A percentile compares a stretch with the other conserved stretches of the same genome.
phyloP scores from a whole-genome alignment of 2,329 filamentous ascomycete species.

The Diaporthe caulivora region DNA sequence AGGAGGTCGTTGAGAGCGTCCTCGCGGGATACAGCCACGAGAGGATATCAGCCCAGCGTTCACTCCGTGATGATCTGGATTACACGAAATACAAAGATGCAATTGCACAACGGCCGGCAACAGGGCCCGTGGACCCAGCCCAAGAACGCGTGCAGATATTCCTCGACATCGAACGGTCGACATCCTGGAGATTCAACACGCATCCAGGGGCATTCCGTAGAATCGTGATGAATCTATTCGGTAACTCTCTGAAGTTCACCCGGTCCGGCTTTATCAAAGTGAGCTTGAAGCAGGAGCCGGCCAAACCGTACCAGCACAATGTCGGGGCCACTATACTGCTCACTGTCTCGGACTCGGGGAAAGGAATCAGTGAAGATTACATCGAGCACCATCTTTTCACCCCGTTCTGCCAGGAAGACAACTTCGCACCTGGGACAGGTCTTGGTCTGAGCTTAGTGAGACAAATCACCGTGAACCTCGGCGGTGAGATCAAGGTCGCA shows the following conservation, averaged over 20 bases:
- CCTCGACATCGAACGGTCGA: conserved; percentile 56
- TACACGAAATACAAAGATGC: conserved; percentile 15
- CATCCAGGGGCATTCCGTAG: conserved; percentile 61
- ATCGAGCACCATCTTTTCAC: conserved; percentile 71
- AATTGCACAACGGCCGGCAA: neutral
- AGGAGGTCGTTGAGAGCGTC: conserved; percentile 52
- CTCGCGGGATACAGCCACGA: conserved; percentile 51
- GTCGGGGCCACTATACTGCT: conserved; percentile 46
- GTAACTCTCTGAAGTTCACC: conserved; percentile 67
- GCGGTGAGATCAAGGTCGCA: conserved; percentile 71
- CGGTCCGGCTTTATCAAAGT: conserved; percentile 45
- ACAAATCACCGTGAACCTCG: conserved; percentile 68
- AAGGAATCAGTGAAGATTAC: conserved; percentile 74
- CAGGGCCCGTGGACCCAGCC: neutral
- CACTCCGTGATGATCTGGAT: neutral
- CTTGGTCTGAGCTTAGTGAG: conserved; percentile 76
- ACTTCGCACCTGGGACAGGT: conserved; percentile 70
- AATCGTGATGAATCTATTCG: conserved; percentile 67
- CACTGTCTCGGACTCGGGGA: conserved; percentile 73
- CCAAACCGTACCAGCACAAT: conserved; percentile 42
- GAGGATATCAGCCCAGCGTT: conserved; percentile 22
- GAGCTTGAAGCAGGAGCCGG: conserved; percentile 44
- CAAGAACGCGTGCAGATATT: conserved; percentile 50
- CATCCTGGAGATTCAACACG: conserved; percentile 62
- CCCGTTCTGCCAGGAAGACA: conserved; percentile 74